Evolutionary conservation across 1,284 basidiomycete species (phyloP).

Genomic region (Cutaneotrichosporon dermatis): DNA sequence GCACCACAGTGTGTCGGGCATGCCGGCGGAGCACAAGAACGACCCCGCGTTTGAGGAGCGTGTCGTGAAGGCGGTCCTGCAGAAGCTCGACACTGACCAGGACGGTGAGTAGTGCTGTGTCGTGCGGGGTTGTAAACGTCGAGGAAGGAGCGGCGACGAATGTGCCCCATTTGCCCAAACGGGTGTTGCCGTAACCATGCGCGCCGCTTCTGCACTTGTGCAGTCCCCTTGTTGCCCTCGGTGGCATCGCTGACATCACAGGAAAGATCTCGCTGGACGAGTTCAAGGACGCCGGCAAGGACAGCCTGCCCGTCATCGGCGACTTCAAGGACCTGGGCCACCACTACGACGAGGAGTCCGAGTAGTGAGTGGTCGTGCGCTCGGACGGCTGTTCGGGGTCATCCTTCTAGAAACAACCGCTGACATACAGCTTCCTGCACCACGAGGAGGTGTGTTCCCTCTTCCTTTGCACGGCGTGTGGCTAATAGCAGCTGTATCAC

Average conservation of each 20-base stretch:
- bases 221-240: no score
- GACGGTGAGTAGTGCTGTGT: slow-evolving; percentile 55
- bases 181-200: neutral
- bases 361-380: slow-evolving; percentile 49
- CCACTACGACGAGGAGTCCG: slow-evolving; percentile 52
- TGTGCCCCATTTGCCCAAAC: neutral
- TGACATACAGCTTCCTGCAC: slow-evolving; percentile 61
- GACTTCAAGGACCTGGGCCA: slow-evolving; percentile 83
- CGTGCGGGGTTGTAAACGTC: no score
- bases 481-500: slow-evolving; percentile 66
- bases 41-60: slow-evolving; percentile 57
- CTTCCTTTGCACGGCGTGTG: no score
- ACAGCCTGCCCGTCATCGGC: slow-evolving; percentile 75
- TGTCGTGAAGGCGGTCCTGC: slow-evolving; percentile 72
- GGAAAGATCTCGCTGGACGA: slow-evolving; percentile 71
- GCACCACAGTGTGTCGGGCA: slow-evolving; percentile 68
- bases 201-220: no score
- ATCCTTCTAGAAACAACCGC: no score
- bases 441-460: slow-evolving; percentile 65
- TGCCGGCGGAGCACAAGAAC: slow-evolving; percentile 64
- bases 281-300: slow-evolving; percentile 71
- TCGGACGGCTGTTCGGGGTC: no score
- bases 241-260: slow-evolving; percentile 10
- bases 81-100: slow-evolving; percentile 67
- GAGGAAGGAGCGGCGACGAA: no score